Evolutionary conservation across 2,329 filamentous ascomycete species (phyloP).

Genomic region (Aspergillus fumigatus): DNA sequence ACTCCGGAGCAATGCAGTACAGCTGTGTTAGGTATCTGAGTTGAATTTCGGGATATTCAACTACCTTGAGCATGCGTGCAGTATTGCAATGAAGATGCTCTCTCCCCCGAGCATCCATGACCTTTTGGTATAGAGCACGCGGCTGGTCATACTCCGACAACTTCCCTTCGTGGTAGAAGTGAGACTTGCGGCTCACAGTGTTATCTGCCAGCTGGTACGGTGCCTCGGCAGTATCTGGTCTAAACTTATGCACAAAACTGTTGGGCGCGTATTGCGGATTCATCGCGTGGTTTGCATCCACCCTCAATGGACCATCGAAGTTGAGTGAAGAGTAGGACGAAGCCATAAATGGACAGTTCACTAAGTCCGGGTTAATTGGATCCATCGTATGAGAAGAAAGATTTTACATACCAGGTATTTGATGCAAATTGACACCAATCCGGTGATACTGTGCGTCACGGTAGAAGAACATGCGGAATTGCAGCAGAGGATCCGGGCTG

Average conservation of each 20-base stretch:
- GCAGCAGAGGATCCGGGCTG: constrained; percentile 45
- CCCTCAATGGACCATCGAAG: constrained; percentile 48
- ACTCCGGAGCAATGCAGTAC: constrained; percentile 47
- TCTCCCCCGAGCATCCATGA: constrained; percentile 45
- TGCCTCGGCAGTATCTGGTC: constrained; percentile 48
- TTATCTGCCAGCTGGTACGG: constrained; percentile 49
- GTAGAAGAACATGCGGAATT: constrained; percentile 50
- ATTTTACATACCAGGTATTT: constrained; percentile 36
- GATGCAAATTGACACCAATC: constrained; percentile 50
- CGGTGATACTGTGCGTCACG: constrained; percentile 50
- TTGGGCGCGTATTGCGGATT: constrained; percentile 52
- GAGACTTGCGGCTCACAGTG: constrained; percentile 48
- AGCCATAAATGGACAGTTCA: constrained; percentile 47
- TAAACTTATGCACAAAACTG: constrained; percentile 49
- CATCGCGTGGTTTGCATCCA: constrained; percentile 44
- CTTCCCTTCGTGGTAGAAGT: constrained; percentile 53
- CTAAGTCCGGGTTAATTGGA: not conserved
- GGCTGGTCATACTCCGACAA: constrained; percentile 51
- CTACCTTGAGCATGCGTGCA: constrained; percentile 42
- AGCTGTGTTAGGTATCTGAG: constrained; percentile 51
- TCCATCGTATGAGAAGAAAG: not conserved
- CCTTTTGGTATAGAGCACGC: constrained; percentile 45
- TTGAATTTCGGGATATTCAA: constrained; percentile 44
- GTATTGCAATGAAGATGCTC: constrained; percentile 49
- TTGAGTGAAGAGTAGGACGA: constrained; percentile 44